Evolutionary conservation across 768 basidiomycete species (phyloP).

Genomic region (Kwoniella shandongensis): DNA sequence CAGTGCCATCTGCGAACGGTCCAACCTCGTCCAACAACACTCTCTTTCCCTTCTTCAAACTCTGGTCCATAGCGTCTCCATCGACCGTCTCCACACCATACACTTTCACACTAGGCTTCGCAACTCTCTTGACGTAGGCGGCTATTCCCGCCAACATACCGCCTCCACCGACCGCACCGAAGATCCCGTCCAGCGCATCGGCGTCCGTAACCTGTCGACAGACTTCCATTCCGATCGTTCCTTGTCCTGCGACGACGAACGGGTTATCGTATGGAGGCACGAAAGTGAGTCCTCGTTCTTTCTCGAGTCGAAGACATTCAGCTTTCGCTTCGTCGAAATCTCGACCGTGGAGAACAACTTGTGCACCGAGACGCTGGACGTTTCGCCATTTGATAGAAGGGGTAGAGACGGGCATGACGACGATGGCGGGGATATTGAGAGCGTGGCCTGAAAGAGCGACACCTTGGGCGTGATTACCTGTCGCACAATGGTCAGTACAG

Average conservation of each 20-base stretch:
- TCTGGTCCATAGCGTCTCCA: constrained; percentile 88
- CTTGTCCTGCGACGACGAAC: constrained; percentile 93
- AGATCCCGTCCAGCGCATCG: constrained; percentile 71
- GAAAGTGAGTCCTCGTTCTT: constrained; percentile 72
- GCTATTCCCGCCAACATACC: constrained; percentile 87
- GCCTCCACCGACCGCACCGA: constrained; percentile 90
- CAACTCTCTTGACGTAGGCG: constrained; percentile 90
- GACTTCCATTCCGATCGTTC: constrained; percentile 91
- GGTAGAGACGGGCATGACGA: constrained; percentile 94
- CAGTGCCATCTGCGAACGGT: constrained; percentile 95
- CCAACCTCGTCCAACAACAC: constrained; percentile 86
- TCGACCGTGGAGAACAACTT: constrained; percentile 83
- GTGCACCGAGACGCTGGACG: constrained; percentile 90
- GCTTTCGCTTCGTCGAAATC: constrained; percentile 97
- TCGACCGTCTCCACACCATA: constrained; percentile 92
- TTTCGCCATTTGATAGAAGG: constrained; percentile 95
- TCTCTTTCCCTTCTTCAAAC: constrained; percentile 75
- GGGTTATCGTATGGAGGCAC: constrained; percentile 98
- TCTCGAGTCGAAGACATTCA: constrained; percentile 84
- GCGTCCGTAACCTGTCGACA: constrained; percentile 83
- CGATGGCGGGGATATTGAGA: constrained; percentile 90
- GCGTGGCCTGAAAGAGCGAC: constrained; percentile 91
- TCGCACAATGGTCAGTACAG: neutral
- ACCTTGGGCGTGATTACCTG: constrained; percentile 98
- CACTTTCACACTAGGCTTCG: constrained; percentile 74